These are phyloP conservation scores for Pseudogymnoascus sp. DNA, from an alignment of 2,329 filamentous ascomycete species.

Conservation along the genomic window DNA sequence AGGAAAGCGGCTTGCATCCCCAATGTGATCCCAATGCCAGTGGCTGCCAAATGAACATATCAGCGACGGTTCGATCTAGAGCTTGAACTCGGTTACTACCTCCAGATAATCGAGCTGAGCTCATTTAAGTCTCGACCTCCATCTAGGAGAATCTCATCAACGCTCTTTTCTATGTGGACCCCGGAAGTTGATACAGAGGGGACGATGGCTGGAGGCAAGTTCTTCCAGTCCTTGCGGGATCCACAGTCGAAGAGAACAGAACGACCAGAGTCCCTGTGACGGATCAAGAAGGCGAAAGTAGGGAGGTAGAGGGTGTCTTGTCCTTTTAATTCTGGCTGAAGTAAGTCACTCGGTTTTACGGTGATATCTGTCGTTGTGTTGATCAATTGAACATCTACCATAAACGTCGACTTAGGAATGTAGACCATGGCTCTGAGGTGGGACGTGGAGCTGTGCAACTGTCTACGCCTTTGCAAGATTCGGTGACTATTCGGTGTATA, in stretches of 20 bases:
- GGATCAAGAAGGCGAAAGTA: not conserved
- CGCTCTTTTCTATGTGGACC: conserved; percentile 24
- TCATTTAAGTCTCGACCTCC: conserved; percentile 26
- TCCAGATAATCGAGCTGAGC: conserved; percentile 33
- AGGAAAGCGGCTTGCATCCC: conserved; percentile 35
- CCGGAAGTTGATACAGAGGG: conserved; percentile 19
- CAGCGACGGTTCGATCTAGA: not conserved
- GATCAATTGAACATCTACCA: conserved; percentile 1
- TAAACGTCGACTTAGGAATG: not conserved
- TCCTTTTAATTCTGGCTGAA: not conserved
- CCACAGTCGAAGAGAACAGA: conserved; percentile 27
- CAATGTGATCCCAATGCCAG: conserved; percentile 32
- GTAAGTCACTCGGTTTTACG: not conserved
- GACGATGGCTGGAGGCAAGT: conserved; percentile 21
- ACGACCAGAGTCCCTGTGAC: conserved; percentile 10
- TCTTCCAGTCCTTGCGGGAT: conserved; percentile 27
- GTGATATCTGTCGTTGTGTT: not conserved
- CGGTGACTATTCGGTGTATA: not conserved
- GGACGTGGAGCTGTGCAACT: not conserved
- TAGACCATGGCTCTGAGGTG: not conserved
- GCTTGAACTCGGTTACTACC: not conserved
- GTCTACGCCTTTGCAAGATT: not conserved
- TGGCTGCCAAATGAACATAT: conserved; percentile 21
- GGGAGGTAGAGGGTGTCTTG: not conserved
- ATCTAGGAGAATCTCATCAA: conserved; percentile 29